phyloP scores from a whole-genome alignment of 306 rosid species.

The Trifolium repens region DNA sequence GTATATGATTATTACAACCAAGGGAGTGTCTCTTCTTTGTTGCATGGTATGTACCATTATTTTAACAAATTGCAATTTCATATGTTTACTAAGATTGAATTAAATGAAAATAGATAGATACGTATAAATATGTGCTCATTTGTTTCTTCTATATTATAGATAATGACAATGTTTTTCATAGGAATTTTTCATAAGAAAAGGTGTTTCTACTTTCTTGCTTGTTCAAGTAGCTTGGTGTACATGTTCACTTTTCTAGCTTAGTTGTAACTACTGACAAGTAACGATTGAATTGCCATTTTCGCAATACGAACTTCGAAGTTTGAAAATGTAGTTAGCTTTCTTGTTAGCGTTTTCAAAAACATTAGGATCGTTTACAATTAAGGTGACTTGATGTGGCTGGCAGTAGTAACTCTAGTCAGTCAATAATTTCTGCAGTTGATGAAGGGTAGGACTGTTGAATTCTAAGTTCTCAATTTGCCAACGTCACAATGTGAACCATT shows the following conservation, averaged over 20 bases:
- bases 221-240: not conserved
- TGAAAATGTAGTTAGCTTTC: not conserved
- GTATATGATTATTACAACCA: conserved; percentile 49
- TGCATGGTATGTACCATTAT: conserved; percentile 50
- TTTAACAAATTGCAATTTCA: not conserved
- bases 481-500: not conserved
- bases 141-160: not conserved
- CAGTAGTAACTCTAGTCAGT: not conserved
- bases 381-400: not conserved
- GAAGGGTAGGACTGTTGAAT: not conserved
- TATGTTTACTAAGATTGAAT: not conserved
- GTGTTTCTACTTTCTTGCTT: not conserved
- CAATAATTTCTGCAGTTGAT: not conserved
- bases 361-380: not conserved
- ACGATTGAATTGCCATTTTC: not conserved
- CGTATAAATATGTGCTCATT: not conserved
- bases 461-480: not conserved
- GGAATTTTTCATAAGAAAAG: not conserved
- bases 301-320: not conserved
- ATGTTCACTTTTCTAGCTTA: conserved; percentile 1
- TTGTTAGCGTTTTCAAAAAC: conserved; percentile 1
- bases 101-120: not conserved
- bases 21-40: conserved; percentile 51
- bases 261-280: not conserved
- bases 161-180: not conserved